Evolutionary conservation across 306 rosid genomes (phyloP), one percentile per base, ranked within the genome.

Genomic region (Chamaecrista fasciculata): DNA sequence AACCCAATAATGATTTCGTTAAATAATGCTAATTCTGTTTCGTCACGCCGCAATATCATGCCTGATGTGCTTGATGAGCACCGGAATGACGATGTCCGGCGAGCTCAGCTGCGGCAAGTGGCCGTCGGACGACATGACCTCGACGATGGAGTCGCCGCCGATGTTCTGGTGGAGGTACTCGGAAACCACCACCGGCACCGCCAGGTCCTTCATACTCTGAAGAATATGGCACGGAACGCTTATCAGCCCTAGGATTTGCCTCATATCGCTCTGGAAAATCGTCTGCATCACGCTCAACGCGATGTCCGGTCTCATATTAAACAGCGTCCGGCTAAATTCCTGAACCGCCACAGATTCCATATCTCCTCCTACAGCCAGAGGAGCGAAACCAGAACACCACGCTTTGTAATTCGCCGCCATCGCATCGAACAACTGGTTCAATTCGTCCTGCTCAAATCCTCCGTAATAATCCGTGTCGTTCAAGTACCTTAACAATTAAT

Each of bases 351-450:
- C 83, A 2, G 92, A 91, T 0, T 89, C 95, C 96, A 91, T 75
- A 72, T 91, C 96, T 0, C 97, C 95, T 0, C 97, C 95, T 1
- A 89, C 84, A 0, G 87, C 85, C 29, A 91, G 52, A 0, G 96
- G 97, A 11, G 97, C 97, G 15, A 89, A 91, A 0, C 95, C 95
- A 0, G 85, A 77, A 34, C 96, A 91, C 90, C 96, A 91, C 0
- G 97, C 91, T 79, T 91, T 82, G 87, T 85, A 87, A 62, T 89
- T 91, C 18, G 81, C 46, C 26, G 34, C 75, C 85, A 89, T 78
- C 0, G 90, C 95, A 12, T 84, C 60, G 62, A 92, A 91, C 40
- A 91, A 65, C 26, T 91, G 84, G 14, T 85, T 71, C 11, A 89
- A 47, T 4, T 91, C 97, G 69, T 87, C 92, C 16, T 77, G 86